Conservation (phyloP, 768 basidiomycete genomes). For the Mycena capillaripes region DNA sequence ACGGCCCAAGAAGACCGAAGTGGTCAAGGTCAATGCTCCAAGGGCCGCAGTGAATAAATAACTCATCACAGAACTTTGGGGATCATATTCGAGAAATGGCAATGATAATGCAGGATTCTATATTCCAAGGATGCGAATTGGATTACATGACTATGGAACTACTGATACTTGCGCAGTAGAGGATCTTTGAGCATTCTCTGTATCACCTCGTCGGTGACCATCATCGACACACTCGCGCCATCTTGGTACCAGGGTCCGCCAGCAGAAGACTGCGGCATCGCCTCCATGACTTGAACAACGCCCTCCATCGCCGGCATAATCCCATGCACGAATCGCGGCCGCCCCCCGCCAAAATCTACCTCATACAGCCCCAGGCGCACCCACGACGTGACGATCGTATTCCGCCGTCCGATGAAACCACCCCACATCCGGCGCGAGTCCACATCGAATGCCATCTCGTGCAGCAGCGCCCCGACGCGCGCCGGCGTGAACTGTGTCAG, state of each 20-base stretch:
- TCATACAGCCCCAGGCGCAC: slow-evolving; percentile 47
- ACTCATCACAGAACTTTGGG: too few relatives aligned
- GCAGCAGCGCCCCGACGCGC: slow-evolving; percentile 47
- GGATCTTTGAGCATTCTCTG: slow-evolving; percentile 42
- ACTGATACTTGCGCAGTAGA: slow-evolving; percentile 38
- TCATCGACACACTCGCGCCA: slow-evolving; percentile 41
- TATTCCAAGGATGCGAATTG: too few relatives aligned
- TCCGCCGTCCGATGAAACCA: slow-evolving; percentile 49
- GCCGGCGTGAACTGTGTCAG: slow-evolving; percentile 42
- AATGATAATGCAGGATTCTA: too few relatives aligned
- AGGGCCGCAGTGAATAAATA: not conserved
- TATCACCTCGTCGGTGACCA: slow-evolving; percentile 41
- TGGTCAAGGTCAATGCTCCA: not conserved
- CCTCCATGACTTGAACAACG: slow-evolving; percentile 49
- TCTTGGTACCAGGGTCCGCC: slow-evolving; percentile 42
- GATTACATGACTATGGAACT: not conserved
- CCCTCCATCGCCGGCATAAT: slow-evolving; percentile 53
- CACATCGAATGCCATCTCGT: slow-evolving; percentile 49
- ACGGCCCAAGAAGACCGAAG: not conserved
- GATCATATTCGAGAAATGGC: too few relatives aligned
- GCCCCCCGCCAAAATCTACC: slow-evolving; percentile 49
- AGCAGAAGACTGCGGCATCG: slow-evolving; percentile 9
- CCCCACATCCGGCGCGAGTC: slow-evolving; percentile 50
- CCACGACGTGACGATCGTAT: slow-evolving; percentile 53
- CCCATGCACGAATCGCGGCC: slow-evolving; percentile 46